Conservation (phyloP, 768 basidiomycete genomes). For the Sistotremastrum suecicum region DNA sequence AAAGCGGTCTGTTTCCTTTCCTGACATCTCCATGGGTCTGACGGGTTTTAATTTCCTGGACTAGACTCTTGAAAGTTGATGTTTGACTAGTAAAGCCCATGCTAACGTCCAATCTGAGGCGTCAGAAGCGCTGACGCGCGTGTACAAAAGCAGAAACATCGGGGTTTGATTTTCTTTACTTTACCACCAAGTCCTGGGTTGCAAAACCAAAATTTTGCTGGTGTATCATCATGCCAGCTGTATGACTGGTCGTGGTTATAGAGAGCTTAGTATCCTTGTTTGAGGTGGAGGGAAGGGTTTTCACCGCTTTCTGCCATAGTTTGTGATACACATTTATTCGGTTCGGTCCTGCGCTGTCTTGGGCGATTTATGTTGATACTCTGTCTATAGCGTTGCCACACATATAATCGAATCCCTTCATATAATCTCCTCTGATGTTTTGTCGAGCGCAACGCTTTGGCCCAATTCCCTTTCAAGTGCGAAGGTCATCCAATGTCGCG, state of each 20-base stretch:
- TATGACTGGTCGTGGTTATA: constrained; percentile 4
- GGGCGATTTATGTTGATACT: too few species aligned
- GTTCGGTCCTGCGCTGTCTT: too few species aligned
- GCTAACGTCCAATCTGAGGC: not conserved
- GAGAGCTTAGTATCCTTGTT: constrained; percentile 6
- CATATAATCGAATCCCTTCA: too few species aligned
- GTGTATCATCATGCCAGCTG: not conserved
- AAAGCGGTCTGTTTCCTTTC: constrained; percentile 22
- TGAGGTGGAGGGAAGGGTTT: constrained; percentile 6
- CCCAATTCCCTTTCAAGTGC: too few species aligned
- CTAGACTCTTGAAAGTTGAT: constrained; percentile 38
- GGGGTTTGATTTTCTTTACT: not conserved
- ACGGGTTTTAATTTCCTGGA: constrained; percentile 31
- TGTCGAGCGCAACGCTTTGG: too few species aligned
- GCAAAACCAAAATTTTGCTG: not conserved
- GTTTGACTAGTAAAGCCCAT: constrained; percentile 55
- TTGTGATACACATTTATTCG: constrained; percentile 9
- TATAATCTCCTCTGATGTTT: too few species aligned
- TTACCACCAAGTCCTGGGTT: constrained; percentile 1
- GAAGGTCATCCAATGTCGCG: too few species aligned
- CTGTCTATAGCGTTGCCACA: too few species aligned
- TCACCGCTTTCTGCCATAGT: constrained; percentile 7
- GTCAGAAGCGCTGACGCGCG: not conserved
- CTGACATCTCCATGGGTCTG: constrained; percentile 36
- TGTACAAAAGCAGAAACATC: not conserved